These are phyloP conservation scores for Aphanomyces cochlioides DNA, from an alignment of 352 stramenopile species.

Conservation along the genomic window DNA sequence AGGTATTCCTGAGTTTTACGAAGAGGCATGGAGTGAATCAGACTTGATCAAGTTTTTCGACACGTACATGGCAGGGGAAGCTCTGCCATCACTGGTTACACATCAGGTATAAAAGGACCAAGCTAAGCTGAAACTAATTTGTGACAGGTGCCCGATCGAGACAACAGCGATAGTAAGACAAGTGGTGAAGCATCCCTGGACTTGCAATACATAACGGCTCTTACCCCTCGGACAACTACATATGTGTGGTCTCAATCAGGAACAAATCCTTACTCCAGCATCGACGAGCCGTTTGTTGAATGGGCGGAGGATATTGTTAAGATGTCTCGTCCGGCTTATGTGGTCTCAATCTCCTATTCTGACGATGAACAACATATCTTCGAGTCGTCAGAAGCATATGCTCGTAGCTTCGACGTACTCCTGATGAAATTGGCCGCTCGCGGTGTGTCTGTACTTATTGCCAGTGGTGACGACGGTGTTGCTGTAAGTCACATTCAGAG, in stretches of 20 bases:
- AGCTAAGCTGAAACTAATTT: not conserved
- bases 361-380: slow-evolving; percentile 89
- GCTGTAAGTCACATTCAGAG: slow-evolving; percentile 51
- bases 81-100: slow-evolving; percentile 38
- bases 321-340: slow-evolving; percentile 64
- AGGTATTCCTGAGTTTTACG: slow-evolving; percentile 72
- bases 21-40: slow-evolving; percentile 51
- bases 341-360: slow-evolving; percentile 89
- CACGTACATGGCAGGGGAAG: slow-evolving; percentile 42
- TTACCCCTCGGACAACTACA: slow-evolving; percentile 72
- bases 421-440: slow-evolving; percentile 86
- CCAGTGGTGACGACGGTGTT: slow-evolving; percentile 85
- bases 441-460: slow-evolving; percentile 83
- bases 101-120: slow-evolving; percentile 8
- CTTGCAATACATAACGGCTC: slow-evolving; percentile 86
- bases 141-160: slow-evolving; percentile 50
- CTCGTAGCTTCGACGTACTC: slow-evolving; percentile 74
- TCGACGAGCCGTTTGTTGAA: slow-evolving; percentile 84
- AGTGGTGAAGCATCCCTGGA: slow-evolving; percentile 84
- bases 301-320: slow-evolving; percentile 66
- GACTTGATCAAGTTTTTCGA: slow-evolving; percentile 63
- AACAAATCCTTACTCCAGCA: slow-evolving; percentile 78
- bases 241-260: slow-evolving; percentile 77
- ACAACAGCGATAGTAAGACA: slow-evolving; percentile 40
- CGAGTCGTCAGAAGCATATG: slow-evolving; percentile 62